Base-by-base conservation (phyloP, 164 flowering plant genomes). In the Berberis vulgaris region DNA sequence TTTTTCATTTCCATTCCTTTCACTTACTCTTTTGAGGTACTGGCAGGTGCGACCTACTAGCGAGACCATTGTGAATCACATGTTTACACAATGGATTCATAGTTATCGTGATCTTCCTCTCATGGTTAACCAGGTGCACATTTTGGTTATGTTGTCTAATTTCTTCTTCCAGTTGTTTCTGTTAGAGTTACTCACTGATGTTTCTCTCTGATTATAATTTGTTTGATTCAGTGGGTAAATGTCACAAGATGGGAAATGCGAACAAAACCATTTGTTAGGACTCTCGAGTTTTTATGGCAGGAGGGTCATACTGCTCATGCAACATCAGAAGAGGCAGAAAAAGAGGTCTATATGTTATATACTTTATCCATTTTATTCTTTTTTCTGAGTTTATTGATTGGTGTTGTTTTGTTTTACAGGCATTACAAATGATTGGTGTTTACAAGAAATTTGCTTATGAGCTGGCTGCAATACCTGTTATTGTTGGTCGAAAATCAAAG, bases 231-330 rank as follows among this genome's bases (percentile, higher is more conserved):
- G 98, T 94, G 98, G 98, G 98, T 83, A 57, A 94, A 90, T 79
- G 97, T 94, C 64, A 94, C 97, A 44, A 85, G 98, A 74, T 94
- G 98, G 97, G 98, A 94, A 81, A 82, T 84, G 89, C 93, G 97
- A n/a, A 94, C 97, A 43, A 94, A 90, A 73, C 98, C 98, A 54
- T 94, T 94, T 77, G 74, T 94, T 54, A 85, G 99, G 76, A 94
- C 96, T 62, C 96, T 91, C 57, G 99, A 94, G 62, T 94, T 94
- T 81, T 84, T 91, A 8, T 94, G 99, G 99, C 99, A 94, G 70
- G 99, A 94, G 77, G 99, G 99, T 11, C 99, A 94, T 63, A 89
- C 97, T 60, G 97, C 99, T 67, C 97, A 91, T 84, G 89, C 97
- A 62, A 83, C 86, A 49, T 77, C 82, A 43, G 95, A 84, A 72